Conservation (phyloP, 23 red algal genomes). For the Gracilaria domingensis region DNA sequence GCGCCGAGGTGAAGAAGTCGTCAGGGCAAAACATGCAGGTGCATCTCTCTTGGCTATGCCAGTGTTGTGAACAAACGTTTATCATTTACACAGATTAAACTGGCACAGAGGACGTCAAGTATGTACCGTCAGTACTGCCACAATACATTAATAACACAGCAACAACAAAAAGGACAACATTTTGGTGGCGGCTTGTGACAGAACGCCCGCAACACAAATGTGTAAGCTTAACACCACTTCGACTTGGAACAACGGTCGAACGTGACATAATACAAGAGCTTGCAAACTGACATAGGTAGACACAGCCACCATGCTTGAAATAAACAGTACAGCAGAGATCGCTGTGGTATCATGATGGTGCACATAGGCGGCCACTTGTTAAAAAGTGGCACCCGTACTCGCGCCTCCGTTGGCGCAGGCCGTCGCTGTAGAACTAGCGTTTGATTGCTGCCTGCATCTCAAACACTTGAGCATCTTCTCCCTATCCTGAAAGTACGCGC, state of each 20-base stretch:
- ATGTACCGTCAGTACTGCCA: background rate
- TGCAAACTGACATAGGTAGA: conserved; percentile 26
- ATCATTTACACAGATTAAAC: conserved; percentile 25
- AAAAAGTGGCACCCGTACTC: background rate
- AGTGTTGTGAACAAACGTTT: conserved; percentile 7
- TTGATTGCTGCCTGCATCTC: conserved; percentile 37
- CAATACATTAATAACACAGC: conserved; percentile 29
- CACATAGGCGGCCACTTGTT: background rate
- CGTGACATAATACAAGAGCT: background rate
- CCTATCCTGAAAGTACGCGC: conserved; percentile 69
- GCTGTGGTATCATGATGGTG: background rate
- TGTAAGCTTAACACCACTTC: conserved; percentile 2
- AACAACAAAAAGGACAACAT: conserved; percentile 21
- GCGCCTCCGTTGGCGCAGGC: background rate
- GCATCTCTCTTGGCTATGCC: background rate
- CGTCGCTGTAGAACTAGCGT: background rate
- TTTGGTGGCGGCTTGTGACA: background rate
- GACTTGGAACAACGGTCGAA: background rate
- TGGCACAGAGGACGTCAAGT: background rate
- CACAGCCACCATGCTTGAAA: conserved; percentile 18
- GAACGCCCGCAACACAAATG: background rate
- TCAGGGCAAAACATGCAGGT: too few species aligned
- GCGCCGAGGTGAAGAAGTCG: background rate
- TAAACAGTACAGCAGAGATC: background rate
- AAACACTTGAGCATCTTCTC: conserved; percentile 65